Evolutionary conservation across 73 alveolate species (phyloP).

Genomic region (Durusdinium trenchii): DNA sequence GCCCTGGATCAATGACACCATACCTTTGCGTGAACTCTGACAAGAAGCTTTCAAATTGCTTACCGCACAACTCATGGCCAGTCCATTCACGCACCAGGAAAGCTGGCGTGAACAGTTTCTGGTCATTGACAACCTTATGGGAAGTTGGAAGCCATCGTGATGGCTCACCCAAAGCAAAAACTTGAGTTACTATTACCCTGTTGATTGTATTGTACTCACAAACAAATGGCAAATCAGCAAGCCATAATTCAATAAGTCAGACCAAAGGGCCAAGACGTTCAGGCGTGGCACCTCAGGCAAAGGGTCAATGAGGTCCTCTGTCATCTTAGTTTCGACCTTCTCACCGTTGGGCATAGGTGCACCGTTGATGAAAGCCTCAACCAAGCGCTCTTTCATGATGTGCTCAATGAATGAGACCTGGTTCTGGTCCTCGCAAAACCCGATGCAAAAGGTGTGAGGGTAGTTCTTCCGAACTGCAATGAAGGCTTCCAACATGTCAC

Average conservation of each 20-base stretch:
- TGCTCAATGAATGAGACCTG: neutral
- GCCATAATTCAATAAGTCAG: neutral
- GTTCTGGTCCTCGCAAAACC: neutral
- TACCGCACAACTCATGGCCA: neutral
- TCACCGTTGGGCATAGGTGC: neutral
- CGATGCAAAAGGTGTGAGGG: neutral
- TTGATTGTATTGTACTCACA: too few relatives aligned
- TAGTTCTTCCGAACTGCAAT: neutral
- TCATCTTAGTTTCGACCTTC: neutral
- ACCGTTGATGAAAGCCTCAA: neutral
- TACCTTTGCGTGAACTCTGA: neutral
- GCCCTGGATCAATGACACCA: neutral
- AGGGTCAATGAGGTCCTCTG: neutral
- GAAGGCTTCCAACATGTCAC: neutral
- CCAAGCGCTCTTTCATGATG: neutral
- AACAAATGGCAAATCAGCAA: neutral
- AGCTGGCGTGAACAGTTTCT: neutral
- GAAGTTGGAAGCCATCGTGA: neutral
- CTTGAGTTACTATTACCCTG: neutral
- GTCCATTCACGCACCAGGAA: neutral
- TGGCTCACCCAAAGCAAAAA: neutral
- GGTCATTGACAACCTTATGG: neutral
- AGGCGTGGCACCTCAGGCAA: neutral
- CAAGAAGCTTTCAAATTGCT: too few relatives aligned
- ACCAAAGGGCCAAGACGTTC: neutral